These are phyloP conservation scores for Beta vulgaris DNA, from an alignment of 148 eudicot genomes.

Conservation along the genomic window DNA sequence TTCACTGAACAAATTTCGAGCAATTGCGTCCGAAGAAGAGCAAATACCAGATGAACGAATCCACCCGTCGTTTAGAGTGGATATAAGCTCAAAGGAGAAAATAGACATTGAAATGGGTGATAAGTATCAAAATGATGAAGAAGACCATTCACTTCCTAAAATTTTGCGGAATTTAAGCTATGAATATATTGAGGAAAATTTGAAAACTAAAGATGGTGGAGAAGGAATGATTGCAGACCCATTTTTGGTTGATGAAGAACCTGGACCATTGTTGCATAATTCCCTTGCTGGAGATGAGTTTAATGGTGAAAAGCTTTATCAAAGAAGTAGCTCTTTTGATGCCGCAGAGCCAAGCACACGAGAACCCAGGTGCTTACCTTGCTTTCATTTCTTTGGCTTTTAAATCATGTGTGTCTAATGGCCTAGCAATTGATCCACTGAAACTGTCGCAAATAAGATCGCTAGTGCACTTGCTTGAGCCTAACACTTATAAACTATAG, in stretches of 20 bases:
- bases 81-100: slow-evolving; percentile 63
- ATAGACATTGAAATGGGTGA: slow-evolving; percentile 70
- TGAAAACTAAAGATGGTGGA: slow-evolving; percentile 42
- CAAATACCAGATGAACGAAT: slow-evolving; percentile 28
- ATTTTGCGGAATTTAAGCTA: slow-evolving; percentile 70
- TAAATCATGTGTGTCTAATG: no score
- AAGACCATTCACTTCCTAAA: slow-evolving; percentile 64
- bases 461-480: no score
- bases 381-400: no score
- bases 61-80: slow-evolving; percentile 32
- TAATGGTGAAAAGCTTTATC: slow-evolving; percentile 33
- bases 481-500: no score
- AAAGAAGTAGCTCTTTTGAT: slow-evolving; percentile 30
- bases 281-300: slow-evolving; percentile 46
- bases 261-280: slow-evolving; percentile 28
- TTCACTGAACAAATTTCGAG: slow-evolving; percentile 64
- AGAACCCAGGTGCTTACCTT: slow-evolving; percentile 34
- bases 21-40: slow-evolving; percentile 48
- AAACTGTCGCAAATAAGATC: no score
- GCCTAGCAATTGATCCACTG: no score
- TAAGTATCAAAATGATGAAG: slow-evolving; percentile 38
- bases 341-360: slow-evolving; percentile 15
- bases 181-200: slow-evolving; percentile 56
- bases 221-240: slow-evolving; percentile 40
- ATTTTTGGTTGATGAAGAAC: slow-evolving; percentile 38